These are phyloP conservation scores for Tilletia caries DNA, from an alignment of 1,284 basidiomycete genomes.

Conservation along the genomic window DNA sequence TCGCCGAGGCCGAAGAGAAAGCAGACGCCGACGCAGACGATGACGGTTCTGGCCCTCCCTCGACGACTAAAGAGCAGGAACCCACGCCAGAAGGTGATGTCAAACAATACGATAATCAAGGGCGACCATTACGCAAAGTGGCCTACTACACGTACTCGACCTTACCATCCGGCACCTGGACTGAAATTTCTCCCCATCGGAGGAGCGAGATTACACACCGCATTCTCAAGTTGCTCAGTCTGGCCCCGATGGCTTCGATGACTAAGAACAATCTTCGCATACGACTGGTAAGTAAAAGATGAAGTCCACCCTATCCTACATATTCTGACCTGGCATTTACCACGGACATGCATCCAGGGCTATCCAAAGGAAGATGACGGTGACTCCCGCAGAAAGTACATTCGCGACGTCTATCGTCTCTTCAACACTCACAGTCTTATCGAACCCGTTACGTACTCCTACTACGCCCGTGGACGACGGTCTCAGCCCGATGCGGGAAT, in stretches of 20 bases:
- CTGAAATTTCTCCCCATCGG: neutral
- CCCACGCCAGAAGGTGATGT: neutral
- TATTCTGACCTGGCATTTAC: too few species aligned
- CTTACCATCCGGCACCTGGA: neutral
- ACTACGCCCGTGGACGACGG: too few species aligned
- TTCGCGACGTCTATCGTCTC: too few species aligned
- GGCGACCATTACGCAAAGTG: neutral
- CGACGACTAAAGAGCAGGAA: too few species aligned
- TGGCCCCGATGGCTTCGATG: neutral
- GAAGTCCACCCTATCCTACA: too few species aligned
- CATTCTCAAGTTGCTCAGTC: neutral
- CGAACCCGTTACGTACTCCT: too few species aligned
- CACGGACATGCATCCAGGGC: too few species aligned
- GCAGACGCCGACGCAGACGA: neutral
- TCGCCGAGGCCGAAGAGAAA: too few species aligned
- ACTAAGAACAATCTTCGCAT: neutral
- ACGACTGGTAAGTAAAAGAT: constrained; percentile 1
- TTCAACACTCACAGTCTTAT: too few species aligned
- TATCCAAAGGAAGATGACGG: too few species aligned
- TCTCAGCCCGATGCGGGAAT: too few species aligned
- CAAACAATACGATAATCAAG: neutral
- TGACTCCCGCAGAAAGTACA: too few species aligned
- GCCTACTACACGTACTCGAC: neutral
- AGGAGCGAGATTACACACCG: neutral
- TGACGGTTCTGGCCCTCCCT: neutral